Conservation (phyloP, 2,329 filamentous ascomycete genomes). For the Clarireedia monteithiana region DNA sequence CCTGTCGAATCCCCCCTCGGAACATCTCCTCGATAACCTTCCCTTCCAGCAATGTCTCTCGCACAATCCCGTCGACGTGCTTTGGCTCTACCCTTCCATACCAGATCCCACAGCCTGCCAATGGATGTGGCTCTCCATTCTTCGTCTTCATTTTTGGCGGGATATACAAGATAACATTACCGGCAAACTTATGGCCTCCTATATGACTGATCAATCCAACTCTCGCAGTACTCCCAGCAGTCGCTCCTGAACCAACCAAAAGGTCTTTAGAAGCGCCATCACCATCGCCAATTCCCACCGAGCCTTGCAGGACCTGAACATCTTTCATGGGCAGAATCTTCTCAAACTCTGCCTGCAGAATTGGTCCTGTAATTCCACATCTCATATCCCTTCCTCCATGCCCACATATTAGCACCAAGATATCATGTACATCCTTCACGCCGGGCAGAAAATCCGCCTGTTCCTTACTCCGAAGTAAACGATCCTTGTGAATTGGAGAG, state of each 20-base stretch:
- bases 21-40: conserved; percentile 64
- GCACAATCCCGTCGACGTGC: conserved; percentile 68
- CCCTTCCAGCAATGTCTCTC: conserved; percentile 60
- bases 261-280: conserved; percentile 29
- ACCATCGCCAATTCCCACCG: conserved; percentile 27
- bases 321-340: conserved; percentile 44
- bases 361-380: conserved; percentile 73
- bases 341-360: conserved; percentile 65
- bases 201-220: conserved; percentile 72
- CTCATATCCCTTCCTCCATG: conserved; percentile 75
- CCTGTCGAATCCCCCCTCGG: conserved; percentile 55
- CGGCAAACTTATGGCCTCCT: conserved; percentile 78
- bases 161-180: conserved; percentile 76
- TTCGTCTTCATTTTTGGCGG: conserved; percentile 44
- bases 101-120: conserved; percentile 71
- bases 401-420: conserved; percentile 80
- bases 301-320: conserved; percentile 40
- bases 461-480: conserved; percentile 42
- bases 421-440: conserved; percentile 55
- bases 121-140: conserved; percentile 41
- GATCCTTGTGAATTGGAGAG: conserved; percentile 48
- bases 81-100: conserved; percentile 70
- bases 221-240: conserved; percentile 38
- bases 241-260: conserved; percentile 32
- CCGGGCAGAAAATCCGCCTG: conserved; percentile 45